Evolutionary conservation across 331 rosid species (phyloP).

Genomic region (Stylosanthes scabra): DNA sequence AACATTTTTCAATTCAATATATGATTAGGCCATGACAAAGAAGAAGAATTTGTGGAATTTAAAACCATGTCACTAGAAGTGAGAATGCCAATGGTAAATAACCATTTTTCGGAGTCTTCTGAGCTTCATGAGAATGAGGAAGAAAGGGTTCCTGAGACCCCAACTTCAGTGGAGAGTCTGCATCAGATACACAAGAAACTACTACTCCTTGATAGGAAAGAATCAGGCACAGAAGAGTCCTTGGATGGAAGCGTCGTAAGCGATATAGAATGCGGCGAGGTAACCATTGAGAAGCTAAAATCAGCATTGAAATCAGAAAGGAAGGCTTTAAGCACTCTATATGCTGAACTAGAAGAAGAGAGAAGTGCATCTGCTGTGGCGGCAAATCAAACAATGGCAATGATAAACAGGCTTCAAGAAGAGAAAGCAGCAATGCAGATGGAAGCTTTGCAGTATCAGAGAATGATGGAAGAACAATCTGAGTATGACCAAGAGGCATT

Average conservation of each 20-base stretch:
- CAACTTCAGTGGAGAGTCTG: slow-evolving; percentile 69
- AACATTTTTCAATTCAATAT: neutral
- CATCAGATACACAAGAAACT: slow-evolving; percentile 71
- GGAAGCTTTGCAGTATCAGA: slow-evolving; percentile 98
- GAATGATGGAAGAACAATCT: slow-evolving; percentile 99
- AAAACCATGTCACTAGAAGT: slow-evolving; percentile 57
- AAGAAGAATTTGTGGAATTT: slow-evolving; percentile 60
- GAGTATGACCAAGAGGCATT: slow-evolving; percentile 96
- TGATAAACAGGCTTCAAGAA: slow-evolving; percentile 98
- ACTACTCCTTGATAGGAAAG: slow-evolving; percentile 71
- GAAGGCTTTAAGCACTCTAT: slow-evolving; percentile 72
- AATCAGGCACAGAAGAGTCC: slow-evolving; percentile 77
- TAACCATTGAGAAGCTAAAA: slow-evolving; percentile 67
- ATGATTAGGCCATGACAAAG: slow-evolving; percentile 50
- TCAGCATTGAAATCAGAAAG: slow-evolving; percentile 73
- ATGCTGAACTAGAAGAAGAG: slow-evolving; percentile 95
- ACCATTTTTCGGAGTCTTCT: slow-evolving; percentile 43
- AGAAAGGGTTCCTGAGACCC: slow-evolving; percentile 81
- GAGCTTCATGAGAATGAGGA: slow-evolving; percentile 72
- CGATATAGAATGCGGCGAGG: slow-evolving; percentile 69
- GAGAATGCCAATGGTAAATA: slow-evolving; percentile 42
- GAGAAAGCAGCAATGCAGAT: slow-evolving; percentile 98
- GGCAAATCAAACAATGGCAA: slow-evolving; percentile 97
- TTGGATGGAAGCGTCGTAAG: slow-evolving; percentile 81
- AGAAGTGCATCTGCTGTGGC: slow-evolving; percentile 95